These are phyloP conservation scores for Exserohilum turcica DNA, from an alignment of 2,329 filamentous ascomycete genomes.

Conservation along the genomic window DNA sequence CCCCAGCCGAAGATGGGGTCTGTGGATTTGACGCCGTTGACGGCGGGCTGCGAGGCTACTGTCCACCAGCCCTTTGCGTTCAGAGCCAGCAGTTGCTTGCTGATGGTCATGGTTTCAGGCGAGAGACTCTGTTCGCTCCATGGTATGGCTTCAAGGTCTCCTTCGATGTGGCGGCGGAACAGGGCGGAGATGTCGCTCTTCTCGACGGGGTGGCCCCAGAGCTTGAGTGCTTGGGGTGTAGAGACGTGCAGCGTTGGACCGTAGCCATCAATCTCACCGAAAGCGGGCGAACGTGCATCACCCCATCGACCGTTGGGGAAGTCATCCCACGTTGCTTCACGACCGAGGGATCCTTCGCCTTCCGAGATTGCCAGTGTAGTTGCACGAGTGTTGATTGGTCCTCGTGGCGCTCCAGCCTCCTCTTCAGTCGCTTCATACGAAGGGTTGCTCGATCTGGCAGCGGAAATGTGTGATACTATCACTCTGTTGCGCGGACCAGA, in stretches of 20 bases:
- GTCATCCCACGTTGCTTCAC: slow-evolving; percentile 98
- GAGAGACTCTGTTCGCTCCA: slow-evolving; percentile 92
- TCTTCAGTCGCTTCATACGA: slow-evolving; percentile 70
- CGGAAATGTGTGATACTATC: slow-evolving; percentile 71
- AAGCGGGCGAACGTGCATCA: slow-evolving; percentile 82
- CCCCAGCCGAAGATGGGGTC: slow-evolving; percentile 92
- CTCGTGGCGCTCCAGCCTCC: slow-evolving; percentile 76
- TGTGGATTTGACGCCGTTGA: slow-evolving; percentile 79
- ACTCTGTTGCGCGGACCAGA: slow-evolving; percentile 87
- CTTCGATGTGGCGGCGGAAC: slow-evolving; percentile 81
- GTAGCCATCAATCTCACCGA: slow-evolving; percentile 97
- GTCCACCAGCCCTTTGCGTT: slow-evolving; percentile 94
- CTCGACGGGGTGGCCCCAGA: slow-evolving; percentile 82
- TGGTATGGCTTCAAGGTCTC: slow-evolving; percentile 79
- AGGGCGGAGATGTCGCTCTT: slow-evolving; percentile 74
- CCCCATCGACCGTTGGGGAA: slow-evolving; percentile 97
- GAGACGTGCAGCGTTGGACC: slow-evolving; percentile 94
- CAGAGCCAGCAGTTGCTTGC: slow-evolving; percentile 72
- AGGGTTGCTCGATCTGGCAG: slow-evolving; percentile 57
- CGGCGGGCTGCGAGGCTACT: slow-evolving; percentile 90
- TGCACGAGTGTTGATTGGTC: slow-evolving; percentile 73
- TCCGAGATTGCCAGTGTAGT: slow-evolving; percentile 93
- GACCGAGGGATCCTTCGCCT: slow-evolving; percentile 83
- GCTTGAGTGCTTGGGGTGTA: slow-evolving; percentile 76
- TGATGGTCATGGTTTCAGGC: slow-evolving; percentile 82